These are phyloP conservation scores for Phytophthora citrophthora DNA, from an alignment of 352 stramenopile species.

Conservation along the genomic window DNA sequence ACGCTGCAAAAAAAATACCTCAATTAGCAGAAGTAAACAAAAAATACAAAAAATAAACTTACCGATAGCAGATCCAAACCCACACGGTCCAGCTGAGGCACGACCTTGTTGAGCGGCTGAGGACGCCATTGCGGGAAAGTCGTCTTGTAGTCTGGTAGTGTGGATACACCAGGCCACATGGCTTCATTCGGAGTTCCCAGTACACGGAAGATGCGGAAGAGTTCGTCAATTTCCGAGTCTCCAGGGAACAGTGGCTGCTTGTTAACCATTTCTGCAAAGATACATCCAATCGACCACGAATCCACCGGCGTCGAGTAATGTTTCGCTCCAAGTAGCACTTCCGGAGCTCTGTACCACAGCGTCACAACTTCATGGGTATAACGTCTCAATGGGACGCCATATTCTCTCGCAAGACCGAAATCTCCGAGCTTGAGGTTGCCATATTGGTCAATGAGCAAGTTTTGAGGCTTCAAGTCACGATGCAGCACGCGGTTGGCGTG, in stretches of 20 bases:
- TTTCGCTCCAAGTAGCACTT: slow-evolving; percentile 94
- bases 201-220: slow-evolving; percentile 98
- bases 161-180: slow-evolving; percentile 97
- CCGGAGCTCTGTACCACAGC: slow-evolving; percentile 95
- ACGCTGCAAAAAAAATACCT: slow-evolving; percentile 37
- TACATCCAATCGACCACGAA: slow-evolving; percentile 93
- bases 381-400: slow-evolving; percentile 83
- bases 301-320: slow-evolving; percentile 95
- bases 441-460: slow-evolving; percentile 91
- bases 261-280: slow-evolving; percentile 95
- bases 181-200: slow-evolving; percentile 97
- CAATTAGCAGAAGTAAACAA: slow-evolving; percentile 7
- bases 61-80: slow-evolving; percentile 86
- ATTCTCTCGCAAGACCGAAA: slow-evolving; percentile 92
- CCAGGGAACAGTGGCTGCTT: slow-evolving; percentile 90
- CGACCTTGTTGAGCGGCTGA: slow-evolving; percentile 88
- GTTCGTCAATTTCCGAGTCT: slow-evolving; percentile 99
- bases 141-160: slow-evolving; percentile 97
- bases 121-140: slow-evolving; percentile 98
- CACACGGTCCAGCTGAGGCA: slow-evolving; percentile 82
- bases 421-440: slow-evolving; percentile 93
- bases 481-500: slow-evolving; percentile 97
- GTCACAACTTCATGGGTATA: slow-evolving; percentile 97
- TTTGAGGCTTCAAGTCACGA: slow-evolving; percentile 98
- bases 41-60: slow-evolving; percentile 23